Evolutionary conservation across 176 grass and related monocot species (phyloP), one percentile per base, ranked within the genome.

Genomic region (Rhipidocladum racemiflorum): DNA sequence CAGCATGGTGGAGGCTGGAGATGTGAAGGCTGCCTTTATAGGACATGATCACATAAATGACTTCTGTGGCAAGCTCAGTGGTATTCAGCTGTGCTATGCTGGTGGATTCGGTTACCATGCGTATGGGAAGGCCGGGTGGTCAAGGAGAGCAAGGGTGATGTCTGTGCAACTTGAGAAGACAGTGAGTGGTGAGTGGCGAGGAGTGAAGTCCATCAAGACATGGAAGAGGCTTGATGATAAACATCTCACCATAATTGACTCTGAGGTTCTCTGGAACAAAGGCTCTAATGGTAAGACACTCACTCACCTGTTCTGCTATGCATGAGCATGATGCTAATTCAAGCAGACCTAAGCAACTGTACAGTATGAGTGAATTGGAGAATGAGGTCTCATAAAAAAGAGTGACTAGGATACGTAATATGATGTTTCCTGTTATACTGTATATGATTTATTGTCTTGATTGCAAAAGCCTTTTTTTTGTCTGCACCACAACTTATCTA

Each of bases 101-200:
- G 95, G 95, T 39, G 95, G 95, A n/a, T 94, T 98, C 45, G 95
- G 95, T 17, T 98, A 98, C 85, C 95, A 98, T 77, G 95, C 95
- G 3, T 98, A 95, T 54, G 95, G 95, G 40, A 91, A 95, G 82
- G 92, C 95, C 6, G 92, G 95, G 20, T 98, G 95, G 95, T 78
- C 95, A 30, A 95, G 95, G 61, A 95, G 95, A 79, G 86, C 92
- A 9, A 95, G 95, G 75, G 90, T 98, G 74, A 82, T 98, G 85
- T 98, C 90, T 18, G 92, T 90, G 68, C 83, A 79, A 36, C 85
- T 98, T 16, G 95, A 93, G 45, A 95, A 93, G 68, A 88, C 90
- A 0, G 86, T 44, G 11, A 56, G 27, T 7, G 92, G 92, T 6
- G 69, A 89, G 61, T 98, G 95, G 95, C 61, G 25, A 82, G 92